Conservation (phyloP, 306 rosid genomes). For the Gastrolobium villosum region DNA sequence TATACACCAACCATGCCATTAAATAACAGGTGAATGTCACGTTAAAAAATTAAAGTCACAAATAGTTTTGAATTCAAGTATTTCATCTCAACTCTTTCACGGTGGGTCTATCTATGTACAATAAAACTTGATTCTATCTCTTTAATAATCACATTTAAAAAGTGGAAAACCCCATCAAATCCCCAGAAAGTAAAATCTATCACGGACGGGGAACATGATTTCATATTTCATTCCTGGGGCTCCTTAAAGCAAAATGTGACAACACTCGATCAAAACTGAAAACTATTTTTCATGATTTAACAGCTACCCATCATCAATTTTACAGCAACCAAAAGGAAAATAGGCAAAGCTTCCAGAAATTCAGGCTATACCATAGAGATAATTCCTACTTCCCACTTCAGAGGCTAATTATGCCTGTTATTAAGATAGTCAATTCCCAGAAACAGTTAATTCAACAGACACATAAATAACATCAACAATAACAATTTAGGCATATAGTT, state of each 20-base stretch:
- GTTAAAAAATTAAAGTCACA: not conserved
- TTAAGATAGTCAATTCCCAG: not conserved
- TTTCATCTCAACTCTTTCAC: not conserved
- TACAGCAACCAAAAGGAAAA: slow-evolving; percentile 7
- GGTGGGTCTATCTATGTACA: not conserved
- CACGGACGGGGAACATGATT: not conserved
- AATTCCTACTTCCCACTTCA: slow-evolving; percentile 9
- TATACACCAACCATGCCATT: no score
- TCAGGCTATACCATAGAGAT: slow-evolving; percentile 14
- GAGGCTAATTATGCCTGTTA: slow-evolving; percentile 19
- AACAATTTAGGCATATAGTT: not conserved
- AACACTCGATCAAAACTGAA: not conserved
- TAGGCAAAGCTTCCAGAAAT: not conserved
- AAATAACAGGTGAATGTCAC: no score
- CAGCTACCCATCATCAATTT: not conserved
- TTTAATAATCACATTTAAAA: slow-evolving; percentile 17
- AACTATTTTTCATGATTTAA: slow-evolving; percentile 13
- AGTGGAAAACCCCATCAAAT: not conserved
- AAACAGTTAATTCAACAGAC: not conserved
- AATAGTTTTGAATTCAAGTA: not conserved
- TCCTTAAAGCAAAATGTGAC: slow-evolving; percentile 18
- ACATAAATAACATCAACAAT: not conserved
- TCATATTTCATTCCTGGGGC: slow-evolving; percentile 22
- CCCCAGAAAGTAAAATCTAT: not conserved
- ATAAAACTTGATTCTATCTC: slow-evolving; percentile 3